Evolutionary conservation across 805 yeast species (phyloP).

Genomic region (Suhomyces sp.): DNA sequence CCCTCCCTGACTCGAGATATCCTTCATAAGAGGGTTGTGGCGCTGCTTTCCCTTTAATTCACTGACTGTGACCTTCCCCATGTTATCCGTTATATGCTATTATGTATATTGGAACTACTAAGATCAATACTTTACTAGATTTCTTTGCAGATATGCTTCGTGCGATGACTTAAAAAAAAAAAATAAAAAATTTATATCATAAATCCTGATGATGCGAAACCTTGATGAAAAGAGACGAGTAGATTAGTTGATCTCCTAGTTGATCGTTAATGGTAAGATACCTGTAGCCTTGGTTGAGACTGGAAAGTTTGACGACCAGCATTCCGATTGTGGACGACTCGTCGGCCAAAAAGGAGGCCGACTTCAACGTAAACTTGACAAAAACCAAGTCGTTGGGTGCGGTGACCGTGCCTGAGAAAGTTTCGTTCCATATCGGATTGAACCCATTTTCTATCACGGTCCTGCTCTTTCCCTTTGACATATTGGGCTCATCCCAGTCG

Average conservation of each 20-base stretch:
- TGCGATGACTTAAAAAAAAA: slow-evolving; percentile 8
- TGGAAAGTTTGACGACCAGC: slow-evolving; percentile 56
- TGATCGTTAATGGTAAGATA: slow-evolving; percentile 74
- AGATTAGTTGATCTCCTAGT: slow-evolving; percentile 71
- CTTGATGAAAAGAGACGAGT: slow-evolving; percentile 49
- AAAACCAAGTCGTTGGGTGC: slow-evolving; percentile 50
- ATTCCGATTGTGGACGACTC: slow-evolving; percentile 48
- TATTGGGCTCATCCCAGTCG: slow-evolving; percentile 19
- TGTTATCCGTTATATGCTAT: slow-evolving; percentile 18
- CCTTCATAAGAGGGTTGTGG: slow-evolving; percentile 79
- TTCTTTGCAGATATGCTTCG: background rate
- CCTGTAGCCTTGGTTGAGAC: slow-evolving; percentile 74
- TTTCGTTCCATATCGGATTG: slow-evolving; percentile 78
- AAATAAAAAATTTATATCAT: slow-evolving; percentile 1
- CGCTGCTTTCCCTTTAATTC: slow-evolving; percentile 57
- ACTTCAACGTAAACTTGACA: slow-evolving; percentile 38
- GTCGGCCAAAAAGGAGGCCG: slow-evolving; percentile 5
- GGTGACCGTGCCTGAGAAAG: slow-evolving; percentile 42
- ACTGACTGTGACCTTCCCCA: slow-evolving; percentile 65
- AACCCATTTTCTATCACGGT: slow-evolving; percentile 69
- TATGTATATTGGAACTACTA: background rate
- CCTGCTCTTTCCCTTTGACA: slow-evolving; percentile 11
- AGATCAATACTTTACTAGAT: background rate
- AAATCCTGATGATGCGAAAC: slow-evolving; percentile 10
- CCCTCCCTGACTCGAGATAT: slow-evolving; percentile 73